phyloP scores from a whole-genome alignment of 2,329 filamentous ascomycete genomes.

The Paecilomyces sp. region DNA sequence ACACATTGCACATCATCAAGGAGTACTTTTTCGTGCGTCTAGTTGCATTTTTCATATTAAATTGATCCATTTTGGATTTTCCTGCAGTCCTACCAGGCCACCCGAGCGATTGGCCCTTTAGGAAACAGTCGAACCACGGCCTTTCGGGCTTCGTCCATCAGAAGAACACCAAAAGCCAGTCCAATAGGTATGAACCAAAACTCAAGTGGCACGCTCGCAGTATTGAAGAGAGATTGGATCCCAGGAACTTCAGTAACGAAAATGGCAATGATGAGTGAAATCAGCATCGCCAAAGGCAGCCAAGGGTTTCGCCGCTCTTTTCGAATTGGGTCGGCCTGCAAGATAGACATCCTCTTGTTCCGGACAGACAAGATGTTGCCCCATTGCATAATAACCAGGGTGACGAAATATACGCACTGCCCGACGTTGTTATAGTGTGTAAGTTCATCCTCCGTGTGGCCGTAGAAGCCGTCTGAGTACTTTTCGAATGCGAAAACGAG shows the following conservation, averaged over 20 bases:
- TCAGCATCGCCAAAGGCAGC: constrained; percentile 40
- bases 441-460: constrained; percentile 41
- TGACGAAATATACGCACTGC: constrained; percentile 50
- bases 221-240: constrained; percentile 43
- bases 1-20: neutral
- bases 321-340: constrained; percentile 46
- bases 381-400: constrained; percentile 48
- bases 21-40: neutral
- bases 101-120: constrained; percentile 37
- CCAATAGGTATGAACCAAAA: constrained; percentile 48
- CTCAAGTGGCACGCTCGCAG: constrained; percentile 44
- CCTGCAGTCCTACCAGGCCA: constrained; percentile 39
- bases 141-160: constrained; percentile 49
- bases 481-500: constrained; percentile 47
- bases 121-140: constrained; percentile 42
- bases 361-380: constrained; percentile 47
- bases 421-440: constrained; percentile 43
- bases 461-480: constrained; percentile 44
- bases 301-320: constrained; percentile 44
- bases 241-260: constrained; percentile 49
- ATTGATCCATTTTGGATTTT: neutral
- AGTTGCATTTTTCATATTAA: neutral
- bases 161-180: constrained; percentile 43
- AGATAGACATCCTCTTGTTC: constrained; percentile 45
- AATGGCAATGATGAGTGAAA: constrained; percentile 45